Evolutionary conservation across 2,329 filamentous ascomycete genomes (phyloP), one percentile per base, ranked within the genome.

Genomic region (Alternaria burnsii): DNA sequence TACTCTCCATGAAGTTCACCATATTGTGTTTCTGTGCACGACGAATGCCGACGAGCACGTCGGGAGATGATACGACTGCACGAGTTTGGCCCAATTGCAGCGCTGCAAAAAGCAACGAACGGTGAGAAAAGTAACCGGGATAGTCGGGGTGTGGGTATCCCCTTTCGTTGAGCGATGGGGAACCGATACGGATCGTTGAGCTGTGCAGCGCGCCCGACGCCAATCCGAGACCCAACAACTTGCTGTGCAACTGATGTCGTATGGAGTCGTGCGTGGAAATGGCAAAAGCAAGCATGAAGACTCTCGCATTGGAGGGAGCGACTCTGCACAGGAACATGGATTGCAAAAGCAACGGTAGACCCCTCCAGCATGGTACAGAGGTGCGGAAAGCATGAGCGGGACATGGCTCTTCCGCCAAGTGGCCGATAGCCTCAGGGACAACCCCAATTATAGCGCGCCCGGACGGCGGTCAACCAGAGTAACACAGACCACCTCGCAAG

Each of bases 401-500:
- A 52, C 46, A 50, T 50, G 30, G 47, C 54, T 18, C 38, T 43
- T 55, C 26, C 50, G 54, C 59, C 57, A 61, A 60, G 52, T 43
- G 24, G 14, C 48, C 48, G 43, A 57, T 48, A 61, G 59, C 55
- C 50, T 62, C 61, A 62, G 61, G 61, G 48, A 61, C 61, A 32
- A 26, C 66, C 57, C 58, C 61, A 54, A 63, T 52, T 53, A 63
- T 62, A 67, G 66, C 61, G 62, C 46, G 46, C 46, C 62, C 54
- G 59, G 57, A 54, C 59, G 50, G 60, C 61, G 62, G 55, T 58
- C 65, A 66, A 65, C 48, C 52, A 50, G 50, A 50, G 50, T 48
- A 53, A 70, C 70, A 69, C 67, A 65, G 68, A 67, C 67, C 68
- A 68, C 66, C 66, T 67, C 66, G 66, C 63, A 64, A 65, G 56